Evolutionary conservation across 1,139 yeast genomes (phyloP).

Genomic region (Scheffersomyces titani): DNA sequence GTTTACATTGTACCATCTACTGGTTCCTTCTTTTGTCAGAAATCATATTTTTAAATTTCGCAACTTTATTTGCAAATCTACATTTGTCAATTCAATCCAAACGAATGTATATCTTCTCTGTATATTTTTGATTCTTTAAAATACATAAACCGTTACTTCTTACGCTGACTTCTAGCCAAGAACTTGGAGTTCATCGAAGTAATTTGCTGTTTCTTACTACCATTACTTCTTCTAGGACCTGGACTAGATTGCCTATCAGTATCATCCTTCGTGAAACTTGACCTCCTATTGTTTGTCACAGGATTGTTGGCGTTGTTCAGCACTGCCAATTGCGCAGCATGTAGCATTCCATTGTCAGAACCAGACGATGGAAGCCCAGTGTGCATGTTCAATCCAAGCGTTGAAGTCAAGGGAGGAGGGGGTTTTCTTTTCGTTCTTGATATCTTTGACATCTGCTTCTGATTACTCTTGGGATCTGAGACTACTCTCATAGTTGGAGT

Average conservation of each 20-base stretch:
- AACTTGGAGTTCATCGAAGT: constrained; percentile 46
- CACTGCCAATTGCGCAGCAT: constrained; percentile 51
- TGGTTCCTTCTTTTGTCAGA: background rate
- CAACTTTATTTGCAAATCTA: background rate
- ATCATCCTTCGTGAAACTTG: constrained; percentile 41
- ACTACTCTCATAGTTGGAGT: constrained; percentile 3
- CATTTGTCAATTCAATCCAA: background rate
- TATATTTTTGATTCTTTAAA: background rate
- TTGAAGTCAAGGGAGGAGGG: constrained; percentile 33
- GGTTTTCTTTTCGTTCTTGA: constrained; percentile 32
- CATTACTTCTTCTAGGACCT: constrained; percentile 3
- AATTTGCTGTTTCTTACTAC: constrained; percentile 18
- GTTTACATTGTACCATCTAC: background rate
- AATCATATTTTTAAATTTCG: background rate
- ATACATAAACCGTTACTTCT: constrained; percentile 20
- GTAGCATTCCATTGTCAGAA: constrained; percentile 30
- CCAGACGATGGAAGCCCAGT: constrained; percentile 32
- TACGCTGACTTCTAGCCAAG: constrained; percentile 44
- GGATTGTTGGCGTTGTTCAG: constrained; percentile 30
- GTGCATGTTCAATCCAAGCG: constrained; percentile 28
- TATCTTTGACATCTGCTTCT: constrained; percentile 13
- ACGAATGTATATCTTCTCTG: background rate
- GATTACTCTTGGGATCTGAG: background rate
- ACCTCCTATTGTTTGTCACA: constrained; percentile 29
- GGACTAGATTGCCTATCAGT: constrained; percentile 4